These are phyloP conservation scores for Simmondsia chinensis DNA, from an alignment of 148 eudicot species.

Conservation along the genomic window DNA sequence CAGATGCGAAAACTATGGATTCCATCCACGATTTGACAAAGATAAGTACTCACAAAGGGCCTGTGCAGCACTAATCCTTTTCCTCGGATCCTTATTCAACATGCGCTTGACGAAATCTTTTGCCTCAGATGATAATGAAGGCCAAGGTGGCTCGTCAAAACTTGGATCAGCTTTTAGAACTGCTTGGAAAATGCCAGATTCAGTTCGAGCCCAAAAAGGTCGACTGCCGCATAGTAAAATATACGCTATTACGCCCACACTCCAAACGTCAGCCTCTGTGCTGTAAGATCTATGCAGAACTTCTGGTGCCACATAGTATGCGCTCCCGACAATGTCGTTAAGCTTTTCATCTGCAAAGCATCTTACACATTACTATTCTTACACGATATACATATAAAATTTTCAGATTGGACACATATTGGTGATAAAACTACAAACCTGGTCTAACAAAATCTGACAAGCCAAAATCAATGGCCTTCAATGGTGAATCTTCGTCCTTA, in stretches of 20 bases:
- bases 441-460: slow-evolving; percentile 97
- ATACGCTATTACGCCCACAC: slow-evolving; percentile 89
- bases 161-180: slow-evolving; percentile 90
- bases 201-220: slow-evolving; percentile 98
- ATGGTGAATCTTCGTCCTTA: slow-evolving; percentile 66
- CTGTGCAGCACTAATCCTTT: slow-evolving; percentile 92
- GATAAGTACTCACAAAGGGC: slow-evolving; percentile 64
- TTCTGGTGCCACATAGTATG: slow-evolving; percentile 98
- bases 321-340: slow-evolving; percentile 97
- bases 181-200: slow-evolving; percentile 88
- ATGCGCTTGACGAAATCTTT: slow-evolving; percentile 83
- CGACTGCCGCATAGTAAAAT: slow-evolving; percentile 92
- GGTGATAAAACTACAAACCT: slow-evolving; percentile 39
- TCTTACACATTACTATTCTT: not conserved
- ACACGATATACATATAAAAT: not conserved
- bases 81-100: slow-evolving; percentile 86
- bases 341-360: slow-evolving; percentile 67
- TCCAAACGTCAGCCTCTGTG: slow-evolving; percentile 97
- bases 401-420: not conserved
- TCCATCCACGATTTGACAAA: not conserved
- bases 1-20: too few species aligned
- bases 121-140: slow-evolving; percentile 69
- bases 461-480: slow-evolving; percentile 98
- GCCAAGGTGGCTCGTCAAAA: slow-evolving; percentile 93
- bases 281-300: slow-evolving; percentile 89